Evolutionary conservation across 305 asterid species (phyloP).

Genomic region (Fraxinus platypoda): DNA sequence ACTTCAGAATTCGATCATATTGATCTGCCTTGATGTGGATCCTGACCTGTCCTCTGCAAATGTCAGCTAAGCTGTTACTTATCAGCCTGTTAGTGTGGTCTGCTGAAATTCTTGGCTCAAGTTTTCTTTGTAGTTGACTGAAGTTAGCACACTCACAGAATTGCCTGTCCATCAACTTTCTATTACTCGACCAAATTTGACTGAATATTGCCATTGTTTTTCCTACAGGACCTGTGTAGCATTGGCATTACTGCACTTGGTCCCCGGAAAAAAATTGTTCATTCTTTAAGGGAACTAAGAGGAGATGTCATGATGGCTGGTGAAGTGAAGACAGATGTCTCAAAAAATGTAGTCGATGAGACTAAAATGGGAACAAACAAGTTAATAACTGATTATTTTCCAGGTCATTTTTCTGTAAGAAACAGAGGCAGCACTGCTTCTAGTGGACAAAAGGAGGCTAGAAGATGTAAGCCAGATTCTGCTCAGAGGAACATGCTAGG

Average conservation of each 20-base stretch:
- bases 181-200: neutral
- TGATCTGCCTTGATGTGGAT: neutral
- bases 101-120: neutral
- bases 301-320: conserved; percentile 29
- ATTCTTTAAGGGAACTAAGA: conserved; percentile 58
- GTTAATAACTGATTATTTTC: conserved; percentile 88
- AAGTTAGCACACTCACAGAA: neutral
- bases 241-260: conserved; percentile 89
- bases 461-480: conserved; percentile 32
- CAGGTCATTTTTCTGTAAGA: conserved; percentile 43
- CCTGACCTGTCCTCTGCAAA: neutral
- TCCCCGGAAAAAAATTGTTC: conserved; percentile 80
- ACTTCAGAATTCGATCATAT: conserved; percentile 4
- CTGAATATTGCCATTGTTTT: conserved; percentile 17
- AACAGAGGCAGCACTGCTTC: conserved; percentile 31
- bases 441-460: conserved; percentile 32
- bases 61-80: neutral
- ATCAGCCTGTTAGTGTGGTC: neutral
- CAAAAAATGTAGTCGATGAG: conserved; percentile 38
- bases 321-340: conserved; percentile 41
- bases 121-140: conserved; percentile 11
- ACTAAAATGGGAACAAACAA: conserved; percentile 50
- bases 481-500: conserved; percentile 32
- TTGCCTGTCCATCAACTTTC: neutral
- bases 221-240: conserved; percentile 63